Percentiles rank a stretch among this genome's conserved stretches.
These are phyloP conservation scores for Gilbertella persicaria DNA, from an alignment of 371 early-diverging fungal genomes.

Conservation along the genomic window DNA sequence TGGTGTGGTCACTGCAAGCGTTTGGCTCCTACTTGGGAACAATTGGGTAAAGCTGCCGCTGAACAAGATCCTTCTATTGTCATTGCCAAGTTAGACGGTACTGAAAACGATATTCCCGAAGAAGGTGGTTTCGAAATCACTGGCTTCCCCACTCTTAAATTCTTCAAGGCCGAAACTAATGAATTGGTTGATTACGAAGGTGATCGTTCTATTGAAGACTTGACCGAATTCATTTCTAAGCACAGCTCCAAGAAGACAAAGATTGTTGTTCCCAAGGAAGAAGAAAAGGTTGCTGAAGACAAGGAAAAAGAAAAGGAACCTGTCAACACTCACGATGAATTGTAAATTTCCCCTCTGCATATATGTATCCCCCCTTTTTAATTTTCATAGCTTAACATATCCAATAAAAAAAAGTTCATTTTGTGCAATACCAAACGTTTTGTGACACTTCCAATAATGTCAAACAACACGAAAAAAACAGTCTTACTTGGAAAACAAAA, in stretches of 20 bases:
- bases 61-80: slow-evolving; percentile 55
- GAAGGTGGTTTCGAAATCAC: slow-evolving; percentile 67
- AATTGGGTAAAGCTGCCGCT: slow-evolving; percentile 58
- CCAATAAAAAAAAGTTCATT: too few relatives aligned
- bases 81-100: slow-evolving; percentile 96
- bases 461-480: too few relatives aligned
- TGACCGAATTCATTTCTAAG: slow-evolving; percentile 75
- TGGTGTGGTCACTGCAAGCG: slow-evolving; percentile 95
- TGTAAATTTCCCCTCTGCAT: slow-evolving; percentile 57
- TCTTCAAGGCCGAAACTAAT: slow-evolving; percentile 87
- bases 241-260: slow-evolving; percentile 55
- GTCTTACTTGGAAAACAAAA: too few relatives aligned
- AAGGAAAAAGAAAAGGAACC: slow-evolving; percentile 39
- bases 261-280: slow-evolving; percentile 13
- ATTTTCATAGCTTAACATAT: too few relatives aligned
- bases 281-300: slow-evolving; percentile 24
- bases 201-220: slow-evolving; percentile 75
- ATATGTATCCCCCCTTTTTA: too few relatives aligned
- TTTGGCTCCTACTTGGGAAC: slow-evolving; percentile 82
- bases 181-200: slow-evolving; percentile 84
- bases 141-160: slow-evolving; percentile 96
- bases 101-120: slow-evolving; percentile 92
- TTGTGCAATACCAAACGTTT: too few relatives aligned
- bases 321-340: slow-evolving; percentile 63
- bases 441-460: too few relatives aligned